phyloP scores from a whole-genome alignment of 1,139 yeast genomes.

The Suhomyces yuchorum region DNA sequence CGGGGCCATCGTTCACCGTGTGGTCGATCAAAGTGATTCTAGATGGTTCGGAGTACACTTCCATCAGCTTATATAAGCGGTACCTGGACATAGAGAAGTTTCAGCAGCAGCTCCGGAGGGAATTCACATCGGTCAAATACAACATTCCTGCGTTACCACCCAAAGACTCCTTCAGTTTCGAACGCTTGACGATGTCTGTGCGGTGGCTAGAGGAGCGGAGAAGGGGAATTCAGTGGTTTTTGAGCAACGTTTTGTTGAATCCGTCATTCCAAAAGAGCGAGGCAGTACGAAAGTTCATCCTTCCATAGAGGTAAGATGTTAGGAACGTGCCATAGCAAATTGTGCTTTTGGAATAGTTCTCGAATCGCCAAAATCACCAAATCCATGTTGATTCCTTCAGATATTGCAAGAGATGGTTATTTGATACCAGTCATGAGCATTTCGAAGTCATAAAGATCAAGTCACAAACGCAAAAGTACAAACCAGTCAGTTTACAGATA shows the following conservation, averaged over 20 bases:
- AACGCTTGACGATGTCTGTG: slow-evolving; percentile 47
- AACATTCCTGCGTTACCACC: slow-evolving; percentile 70
- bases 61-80: slow-evolving; percentile 54
- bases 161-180: slow-evolving; percentile 51
- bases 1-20: slow-evolving; percentile 43
- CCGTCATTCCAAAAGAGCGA: slow-evolving; percentile 54
- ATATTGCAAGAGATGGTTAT: too few species aligned
- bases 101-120: slow-evolving; percentile 40
- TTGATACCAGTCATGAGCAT: too few species aligned
- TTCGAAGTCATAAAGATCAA: too few species aligned
- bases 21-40: slow-evolving; percentile 53
- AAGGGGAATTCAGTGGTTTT: slow-evolving; percentile 72
- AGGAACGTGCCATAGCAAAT: too few species aligned
- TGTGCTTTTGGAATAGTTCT: too few species aligned
- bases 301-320: background rate
- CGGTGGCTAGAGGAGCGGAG: slow-evolving; percentile 63
- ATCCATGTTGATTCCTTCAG: too few species aligned
- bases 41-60: slow-evolving; percentile 46
- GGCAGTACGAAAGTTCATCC: slow-evolving; percentile 54
- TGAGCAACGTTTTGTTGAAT: slow-evolving; percentile 66
- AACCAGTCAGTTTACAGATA: too few species aligned
- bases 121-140: slow-evolving; percentile 35
- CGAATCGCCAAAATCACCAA: too few species aligned
- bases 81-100: slow-evolving; percentile 65
- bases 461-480: too few species aligned